These are phyloP conservation scores for Jimgerdemannia lactiflua DNA, from an alignment of 192 early-diverging fungal species.

Conservation along the genomic window DNA sequence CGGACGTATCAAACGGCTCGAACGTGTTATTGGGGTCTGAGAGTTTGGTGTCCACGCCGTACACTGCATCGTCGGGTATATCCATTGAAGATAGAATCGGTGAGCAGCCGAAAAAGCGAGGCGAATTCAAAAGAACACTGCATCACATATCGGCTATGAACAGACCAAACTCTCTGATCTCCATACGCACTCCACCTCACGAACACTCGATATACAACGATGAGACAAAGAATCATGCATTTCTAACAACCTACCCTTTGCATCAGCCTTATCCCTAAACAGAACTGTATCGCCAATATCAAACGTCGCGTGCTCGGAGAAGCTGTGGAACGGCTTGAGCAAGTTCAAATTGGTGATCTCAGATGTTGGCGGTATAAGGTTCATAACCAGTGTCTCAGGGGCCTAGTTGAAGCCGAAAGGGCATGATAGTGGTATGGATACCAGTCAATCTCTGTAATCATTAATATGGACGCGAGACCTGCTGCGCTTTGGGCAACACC, in stretches of 20 bases:
- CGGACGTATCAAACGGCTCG: background rate
- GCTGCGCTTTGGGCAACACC: too few relatives aligned
- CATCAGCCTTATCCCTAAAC: background rate
- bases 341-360: background rate
- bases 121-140: background rate
- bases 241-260: background rate
- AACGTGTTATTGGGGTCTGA: background rate
- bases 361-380: background rate
- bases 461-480: too few relatives aligned
- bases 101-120: background rate
- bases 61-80: background rate
- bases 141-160: background rate
- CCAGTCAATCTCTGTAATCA: too few relatives aligned
- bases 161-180: background rate
- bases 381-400: background rate
- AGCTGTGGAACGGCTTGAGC: background rate
- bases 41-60: background rate
- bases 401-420: background rate
- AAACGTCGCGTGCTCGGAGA: background rate
- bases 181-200: background rate
- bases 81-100: background rate
- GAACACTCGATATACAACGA: background rate
- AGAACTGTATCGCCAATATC: slow-evolving; percentile 5
- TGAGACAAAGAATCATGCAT: background rate
- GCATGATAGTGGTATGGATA: background rate